Base-by-base conservation (phyloP, 441 rosid species). In the Hura crepitans region DNA sequence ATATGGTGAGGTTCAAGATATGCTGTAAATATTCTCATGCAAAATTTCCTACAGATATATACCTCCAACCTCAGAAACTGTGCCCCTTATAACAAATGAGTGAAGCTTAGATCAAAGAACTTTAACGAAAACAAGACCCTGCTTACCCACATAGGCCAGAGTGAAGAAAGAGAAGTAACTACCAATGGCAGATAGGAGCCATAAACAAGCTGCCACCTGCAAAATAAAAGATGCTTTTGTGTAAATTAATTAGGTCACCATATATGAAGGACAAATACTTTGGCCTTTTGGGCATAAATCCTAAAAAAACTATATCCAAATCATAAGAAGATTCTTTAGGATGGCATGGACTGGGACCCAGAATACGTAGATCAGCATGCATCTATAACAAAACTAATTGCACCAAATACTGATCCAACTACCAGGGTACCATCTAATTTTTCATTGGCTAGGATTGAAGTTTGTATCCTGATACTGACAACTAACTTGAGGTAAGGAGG, bases 141-240 rank as follows among this genome's bases (percentile, higher is more conserved):
- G 2, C 62, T 58, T 58, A 90, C 99, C 97, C 11, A 89, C 87
- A 75, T 90, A 94, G 59, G 90, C 94, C 70, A 94, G 83, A 31
- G 96, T 89, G 88, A 86, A 85, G 86, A 92, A 83, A 20, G 97
- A 92, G 70, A 88, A 84, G 82, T 82, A 90, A 86, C 96, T 82
- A 66, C 96, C 97, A 49, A 85, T 70, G 43, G 89, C 88, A 74
- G 97, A 92, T 45, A 92, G 79, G 74, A 92, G 92, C 99, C 99
- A 94, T 47, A 94, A 84, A 79, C 86, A 86, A 68, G 82, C 79
- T 73, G 90, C 99, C 46, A 94, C 97, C 97, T 92, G 93, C 74
- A 67, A 75, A 60, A 73, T 55, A 59, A 42, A 76, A 50, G 25
- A 53, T 4, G 51, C 0, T 23, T 56, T 15, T 7, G 46, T 50